These are phyloP conservation scores for Puccinia novopanici DNA, from an alignment of 1,284 basidiomycete genomes.

Conservation along the genomic window DNA sequence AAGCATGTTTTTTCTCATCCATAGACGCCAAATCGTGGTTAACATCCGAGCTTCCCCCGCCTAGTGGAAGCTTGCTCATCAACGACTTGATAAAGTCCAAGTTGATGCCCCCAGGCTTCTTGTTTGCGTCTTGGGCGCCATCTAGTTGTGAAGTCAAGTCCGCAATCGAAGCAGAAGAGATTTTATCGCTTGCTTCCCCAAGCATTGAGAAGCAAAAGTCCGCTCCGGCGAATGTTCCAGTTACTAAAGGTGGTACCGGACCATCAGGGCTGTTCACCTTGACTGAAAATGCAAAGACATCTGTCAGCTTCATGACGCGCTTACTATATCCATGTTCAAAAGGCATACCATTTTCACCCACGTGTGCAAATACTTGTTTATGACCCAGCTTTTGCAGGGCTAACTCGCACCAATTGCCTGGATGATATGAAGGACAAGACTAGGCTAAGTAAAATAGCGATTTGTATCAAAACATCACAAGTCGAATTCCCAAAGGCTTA, in stretches of 20 bases:
- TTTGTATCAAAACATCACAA: constrained; percentile 6
- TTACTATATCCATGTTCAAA: constrained; percentile 1
- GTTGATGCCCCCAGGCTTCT: constrained; percentile 56
- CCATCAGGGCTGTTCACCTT: constrained; percentile 76
- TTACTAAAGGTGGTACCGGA: constrained; percentile 78
- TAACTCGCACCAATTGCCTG: constrained; percentile 61
- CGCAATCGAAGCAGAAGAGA: constrained; percentile 76
- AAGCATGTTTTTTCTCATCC: constrained; percentile 65
- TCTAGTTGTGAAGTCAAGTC: constrained; percentile 80
- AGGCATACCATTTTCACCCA: constrained; percentile 70
- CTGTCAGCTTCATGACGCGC: background rate
- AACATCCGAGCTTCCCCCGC: constrained; percentile 51
- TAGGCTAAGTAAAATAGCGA: background rate
- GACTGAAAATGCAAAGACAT: constrained; percentile 55
- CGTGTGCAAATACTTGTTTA: constrained; percentile 79
- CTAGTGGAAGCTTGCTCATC: constrained; percentile 48
- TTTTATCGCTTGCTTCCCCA: constrained; percentile 65
- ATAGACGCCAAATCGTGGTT: constrained; percentile 56
- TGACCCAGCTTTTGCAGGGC: constrained; percentile 74
- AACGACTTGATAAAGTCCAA: constrained; percentile 56
- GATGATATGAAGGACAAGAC: background rate
- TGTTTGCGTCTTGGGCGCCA: constrained; percentile 59
- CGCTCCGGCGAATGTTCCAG: constrained; percentile 81
- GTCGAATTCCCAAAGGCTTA: background rate
- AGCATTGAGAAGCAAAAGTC: constrained; percentile 69